Base-by-base conservation (phyloP, 2,329 filamentous ascomycete species). In the Clonostachys rosea region DNA sequence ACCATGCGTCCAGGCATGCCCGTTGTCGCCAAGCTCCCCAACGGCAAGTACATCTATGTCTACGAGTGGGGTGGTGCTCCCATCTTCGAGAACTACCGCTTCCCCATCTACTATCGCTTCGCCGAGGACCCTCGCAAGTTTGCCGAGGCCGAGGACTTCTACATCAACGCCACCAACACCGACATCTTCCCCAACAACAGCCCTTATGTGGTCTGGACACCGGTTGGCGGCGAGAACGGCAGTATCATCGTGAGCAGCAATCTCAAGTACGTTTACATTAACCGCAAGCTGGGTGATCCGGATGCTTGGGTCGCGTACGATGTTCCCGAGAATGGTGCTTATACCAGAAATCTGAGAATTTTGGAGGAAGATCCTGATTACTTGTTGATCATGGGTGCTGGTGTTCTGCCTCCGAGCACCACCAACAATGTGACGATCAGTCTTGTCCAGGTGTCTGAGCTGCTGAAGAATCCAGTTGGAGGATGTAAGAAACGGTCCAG, bases 1-100 rank as follows among this genome's bases (percentile, higher is more conserved):
- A 77, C 75, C 5, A 78, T 74, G 50, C 77, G 84, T 4, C 84
- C 84, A 0, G 84, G 84, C 44, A 87, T 87, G 84, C 75, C 83
- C 2, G 78, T 76, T 2, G 68, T 87, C 17, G 69, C 74, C 3
- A 56, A 71, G 54, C 71, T 87, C 70, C 80, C 42, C 5, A 47
- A 42, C 4, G 49, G 44, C 42, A 40, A 48, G 16, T 48, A 36
- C 36, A 78, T 89, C 56, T 79, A 83, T 67, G 73, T 75, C 6
- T 86, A 86, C 60, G 84, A 87, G 59, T 81, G 78, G 52, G 79
- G 79, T 44, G 76, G 62, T 17, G 75, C 54, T 56, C 70, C 59
- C 13, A 56, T 55, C 5, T 58, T 59, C 5, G 50, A 59, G 42
- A 57, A 51, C 14, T 62, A 62, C 54, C 59, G 64, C 52, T 74